Evolutionary conservation across 1,139 yeast genomes (phyloP), one percentile per base, ranked within the genome.

Genomic region (Candida pseudoviswanathii): DNA sequence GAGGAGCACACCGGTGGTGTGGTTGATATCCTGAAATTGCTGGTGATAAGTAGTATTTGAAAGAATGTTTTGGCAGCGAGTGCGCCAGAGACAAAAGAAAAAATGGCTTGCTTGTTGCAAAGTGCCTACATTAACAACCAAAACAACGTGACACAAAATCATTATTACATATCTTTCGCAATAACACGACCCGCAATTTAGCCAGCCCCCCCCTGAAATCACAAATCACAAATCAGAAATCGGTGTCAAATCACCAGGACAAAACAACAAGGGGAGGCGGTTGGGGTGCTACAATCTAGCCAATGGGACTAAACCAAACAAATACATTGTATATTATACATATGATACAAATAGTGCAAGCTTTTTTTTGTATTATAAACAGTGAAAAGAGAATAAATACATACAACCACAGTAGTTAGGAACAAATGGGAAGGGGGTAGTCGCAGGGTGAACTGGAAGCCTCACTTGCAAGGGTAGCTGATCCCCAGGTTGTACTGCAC

Each of bases 81-180:
- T 16, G 16, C 16, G 16, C 16, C 16, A 16, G 16, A 16, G 16
- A 16, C 16, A 16, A 27, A 27, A 6, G 37, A 32, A 39, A 40
- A 45, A 39, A 44, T 38, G 47, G 47, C 47, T 44, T 39, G 47
- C 47, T 44, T 32, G 47, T 44, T 44, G 47, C 39, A 25, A 44
- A 38, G 43, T 8, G 40, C 16, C 4, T 10, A 4, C 10, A 25
- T 37, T 25, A 37, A 21, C 25, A 27, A 7, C 5, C 16, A 21
- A 6, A 8, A 29, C 9, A 41, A 41, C 24, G 6, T 2, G 11
- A 32, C 44, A 41, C 44, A 41, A 41, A 41, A 41, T 41, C 44
- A 32, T 27, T 27, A 8, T 27, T 27, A 16, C 16, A 16, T 16
- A 16, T 16, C 16, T 33, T 33, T 11, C 7, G 37, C 10, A 8